Evolutionary conservation across 83 land plant genomes (phyloP).

Genomic region (Thuja plicata): DNA sequence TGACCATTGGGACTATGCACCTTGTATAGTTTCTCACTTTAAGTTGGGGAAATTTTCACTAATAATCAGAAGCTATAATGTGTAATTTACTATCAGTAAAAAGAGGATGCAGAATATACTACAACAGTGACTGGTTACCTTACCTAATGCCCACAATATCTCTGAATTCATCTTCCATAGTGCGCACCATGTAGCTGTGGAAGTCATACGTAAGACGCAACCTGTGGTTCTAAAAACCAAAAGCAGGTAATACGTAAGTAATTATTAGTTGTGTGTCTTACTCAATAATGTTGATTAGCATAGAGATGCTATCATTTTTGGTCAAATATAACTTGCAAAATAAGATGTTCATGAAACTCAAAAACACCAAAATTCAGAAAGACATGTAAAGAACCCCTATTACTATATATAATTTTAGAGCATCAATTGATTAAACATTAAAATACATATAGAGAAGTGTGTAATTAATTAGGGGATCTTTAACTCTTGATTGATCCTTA

Average conservation of each 20-base stretch:
- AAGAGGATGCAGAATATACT: not conserved
- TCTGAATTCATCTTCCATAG: constrained; percentile 84
- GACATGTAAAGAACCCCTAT: not conserved
- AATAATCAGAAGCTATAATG: not conserved
- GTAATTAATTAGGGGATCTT: not conserved
- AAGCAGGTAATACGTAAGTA: constrained; percentile 8
- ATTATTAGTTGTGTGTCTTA: not conserved
- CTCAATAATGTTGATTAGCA: not conserved
- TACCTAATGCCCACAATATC: constrained; percentile 85
- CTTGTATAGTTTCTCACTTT: not conserved
- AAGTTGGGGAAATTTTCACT: not conserved
- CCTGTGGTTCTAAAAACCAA: constrained; percentile 60
- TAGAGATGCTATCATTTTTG: not conserved
- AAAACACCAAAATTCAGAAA: not conserved
- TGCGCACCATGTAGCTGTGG: constrained; percentile 75
- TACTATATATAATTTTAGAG: not conserved
- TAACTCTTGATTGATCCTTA: not conserved
- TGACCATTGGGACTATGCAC: too few species aligned
- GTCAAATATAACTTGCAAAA: not conserved
- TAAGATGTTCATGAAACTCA: not conserved
- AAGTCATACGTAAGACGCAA: constrained; percentile 65
- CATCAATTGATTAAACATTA: not conserved
- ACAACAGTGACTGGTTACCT: not conserved
- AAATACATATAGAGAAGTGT: not conserved
- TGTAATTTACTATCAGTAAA: not conserved